Conservation (phyloP, 768 basidiomycete species). For the Russula earlei region DNA sequence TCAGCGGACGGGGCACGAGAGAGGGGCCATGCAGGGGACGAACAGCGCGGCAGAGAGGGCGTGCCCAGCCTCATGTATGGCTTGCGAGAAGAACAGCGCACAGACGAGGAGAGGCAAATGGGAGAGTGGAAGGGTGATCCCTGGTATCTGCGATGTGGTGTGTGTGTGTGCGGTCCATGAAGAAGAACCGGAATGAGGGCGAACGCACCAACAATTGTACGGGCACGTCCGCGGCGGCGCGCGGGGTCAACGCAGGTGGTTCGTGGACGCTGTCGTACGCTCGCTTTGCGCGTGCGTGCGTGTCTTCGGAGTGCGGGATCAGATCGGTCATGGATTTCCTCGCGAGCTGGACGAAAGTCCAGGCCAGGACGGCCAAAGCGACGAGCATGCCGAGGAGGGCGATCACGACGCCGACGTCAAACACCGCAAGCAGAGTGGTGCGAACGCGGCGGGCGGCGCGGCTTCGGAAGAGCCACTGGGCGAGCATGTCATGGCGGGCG, state of each 20-base stretch:
- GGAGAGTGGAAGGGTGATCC: constrained; percentile 65
- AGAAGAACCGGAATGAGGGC: background rate
- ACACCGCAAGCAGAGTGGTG: constrained; percentile 30
- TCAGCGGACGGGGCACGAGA: background rate
- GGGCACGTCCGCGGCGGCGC: background rate
- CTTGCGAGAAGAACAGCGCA: constrained; percentile 52
- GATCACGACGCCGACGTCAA: constrained; percentile 5
- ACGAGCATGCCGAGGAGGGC: constrained; percentile 4
- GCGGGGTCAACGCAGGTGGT: background rate
- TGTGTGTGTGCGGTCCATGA: background rate
- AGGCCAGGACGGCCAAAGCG: constrained; percentile 12
- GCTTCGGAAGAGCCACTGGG: background rate
- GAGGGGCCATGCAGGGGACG: constrained; percentile 23
- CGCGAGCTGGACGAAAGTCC: constrained; percentile 12
- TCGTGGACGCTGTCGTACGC: background rate
- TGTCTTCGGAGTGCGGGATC: background rate
- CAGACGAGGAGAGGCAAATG: constrained; percentile 59
- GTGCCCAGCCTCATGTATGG: constrained; percentile 78
- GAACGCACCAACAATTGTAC: constrained; percentile 16
- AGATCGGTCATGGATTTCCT: background rate
- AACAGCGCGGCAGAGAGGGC: constrained; percentile 68
- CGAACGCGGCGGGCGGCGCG: constrained; percentile 21
- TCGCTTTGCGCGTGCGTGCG: background rate
- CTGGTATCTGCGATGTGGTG: constrained; percentile 52
- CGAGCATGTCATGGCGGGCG: constrained; percentile 1